Evolutionary conservation across 2,329 filamentous ascomycete genomes (phyloP).

Genomic region (Fusarium pseudocircinatum): DNA sequence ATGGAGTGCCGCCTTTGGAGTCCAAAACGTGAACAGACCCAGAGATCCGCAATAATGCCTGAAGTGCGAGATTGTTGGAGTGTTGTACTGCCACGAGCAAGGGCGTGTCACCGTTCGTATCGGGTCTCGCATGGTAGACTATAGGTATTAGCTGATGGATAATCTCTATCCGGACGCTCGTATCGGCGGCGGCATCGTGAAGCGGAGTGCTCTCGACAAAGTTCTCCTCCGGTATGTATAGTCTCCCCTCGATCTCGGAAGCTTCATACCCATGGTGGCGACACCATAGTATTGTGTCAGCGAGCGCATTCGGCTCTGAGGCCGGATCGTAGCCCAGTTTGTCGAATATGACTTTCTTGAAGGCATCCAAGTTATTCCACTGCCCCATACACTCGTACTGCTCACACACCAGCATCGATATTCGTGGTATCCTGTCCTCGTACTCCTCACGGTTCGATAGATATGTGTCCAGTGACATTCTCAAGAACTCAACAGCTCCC

Average conservation of each 20-base stretch:
- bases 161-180: not conserved
- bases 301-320: not conserved
- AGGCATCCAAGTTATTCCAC: constrained; percentile 6
- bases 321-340: not conserved
- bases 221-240: not conserved
- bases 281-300: constrained; percentile 11
- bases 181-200: constrained; percentile 1
- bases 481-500: constrained; percentile 2
- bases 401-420: constrained; percentile 7
- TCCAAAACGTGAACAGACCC: constrained; percentile 6
- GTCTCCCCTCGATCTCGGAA: not conserved
- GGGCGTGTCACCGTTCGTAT: constrained; percentile 8
- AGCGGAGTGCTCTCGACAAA: not conserved
- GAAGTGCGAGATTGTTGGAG: constrained; percentile 7
- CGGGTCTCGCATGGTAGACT: not conserved
- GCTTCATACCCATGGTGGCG: not conserved
- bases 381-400: constrained; percentile 10
- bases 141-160: constrained; percentile 6
- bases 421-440: not conserved
- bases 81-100: constrained; percentile 9
- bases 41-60: not conserved
- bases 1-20: constrained; percentile 1
- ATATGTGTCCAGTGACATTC: not conserved
- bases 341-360: constrained; percentile 5
- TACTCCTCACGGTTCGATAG: not conserved